Conservation (phyloP, 306 rosid species). For the Delonix regia region DNA sequence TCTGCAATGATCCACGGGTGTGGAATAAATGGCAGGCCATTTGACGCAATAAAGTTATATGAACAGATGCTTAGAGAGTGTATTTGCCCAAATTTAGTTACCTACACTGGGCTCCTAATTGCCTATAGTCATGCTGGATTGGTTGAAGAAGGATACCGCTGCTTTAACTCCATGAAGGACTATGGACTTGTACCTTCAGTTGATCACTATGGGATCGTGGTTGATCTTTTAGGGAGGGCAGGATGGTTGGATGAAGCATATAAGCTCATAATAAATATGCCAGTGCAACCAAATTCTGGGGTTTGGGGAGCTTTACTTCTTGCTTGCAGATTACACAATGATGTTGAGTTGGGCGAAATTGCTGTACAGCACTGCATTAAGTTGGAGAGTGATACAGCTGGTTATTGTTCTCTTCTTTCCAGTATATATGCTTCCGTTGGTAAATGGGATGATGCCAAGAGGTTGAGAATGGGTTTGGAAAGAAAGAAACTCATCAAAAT, state of each 20-base stretch:
- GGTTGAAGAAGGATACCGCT: slow-evolving; percentile 72
- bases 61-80: slow-evolving; percentile 58
- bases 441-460: slow-evolving; percentile 64
- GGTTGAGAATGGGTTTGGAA: slow-evolving; percentile 43
- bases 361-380: slow-evolving; percentile 64
- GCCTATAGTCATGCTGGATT: slow-evolving; percentile 75
- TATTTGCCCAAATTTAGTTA: slow-evolving; percentile 60
- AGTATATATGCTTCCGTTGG: slow-evolving; percentile 58
- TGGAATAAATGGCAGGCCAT: slow-evolving; percentile 69
- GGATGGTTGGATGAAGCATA: slow-evolving; percentile 66
- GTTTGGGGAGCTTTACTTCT: slow-evolving; percentile 82
- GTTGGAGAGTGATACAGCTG: slow-evolving; percentile 58
- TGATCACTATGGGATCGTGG: slow-evolving; percentile 72
- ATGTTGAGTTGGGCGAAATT: slow-evolving; percentile 64
- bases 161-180: slow-evolving; percentile 64
- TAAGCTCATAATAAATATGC: slow-evolving; percentile 63
- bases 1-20: slow-evolving; percentile 86
- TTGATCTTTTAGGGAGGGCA: slow-evolving; percentile 74
- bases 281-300: slow-evolving; percentile 59
- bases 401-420: slow-evolving; percentile 61
- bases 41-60: slow-evolving; percentile 60
- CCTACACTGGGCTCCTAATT: slow-evolving; percentile 66
- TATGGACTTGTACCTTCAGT: slow-evolving; percentile 54
- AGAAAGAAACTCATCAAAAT: slow-evolving; percentile 48
- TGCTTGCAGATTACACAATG: slow-evolving; percentile 59